Evolutionary conservation across 177 flowering plant species (phyloP).

Genomic region (Vitis hybrid): DNA sequence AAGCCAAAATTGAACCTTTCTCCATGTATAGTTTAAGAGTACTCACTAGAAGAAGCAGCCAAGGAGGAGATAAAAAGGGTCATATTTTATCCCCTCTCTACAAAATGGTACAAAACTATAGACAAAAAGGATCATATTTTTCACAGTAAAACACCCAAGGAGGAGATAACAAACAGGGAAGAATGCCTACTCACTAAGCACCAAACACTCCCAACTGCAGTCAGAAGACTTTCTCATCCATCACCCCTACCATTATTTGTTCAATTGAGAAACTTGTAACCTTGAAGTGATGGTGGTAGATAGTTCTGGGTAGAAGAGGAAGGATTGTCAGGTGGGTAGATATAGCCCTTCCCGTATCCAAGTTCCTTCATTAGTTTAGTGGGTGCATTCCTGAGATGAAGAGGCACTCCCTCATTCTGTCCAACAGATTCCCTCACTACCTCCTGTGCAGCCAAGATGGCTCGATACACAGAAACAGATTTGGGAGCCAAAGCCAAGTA

Average conservation of each 20-base stretch:
- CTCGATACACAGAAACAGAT: slow-evolving; percentile 68
- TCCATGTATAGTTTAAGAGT: background rate
- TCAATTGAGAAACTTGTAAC: slow-evolving; percentile 72
- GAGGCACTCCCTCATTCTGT: slow-evolving; percentile 84
- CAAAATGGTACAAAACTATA: background rate
- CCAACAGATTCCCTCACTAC: slow-evolving; percentile 73
- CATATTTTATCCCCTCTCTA: background rate
- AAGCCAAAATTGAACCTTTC: background rate
- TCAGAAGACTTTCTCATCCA: background rate
- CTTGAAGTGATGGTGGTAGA: slow-evolving; percentile 67
- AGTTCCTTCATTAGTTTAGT: slow-evolving; percentile 88
- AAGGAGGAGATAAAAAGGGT: background rate
- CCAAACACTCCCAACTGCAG: background rate
- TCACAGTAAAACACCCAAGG: background rate
- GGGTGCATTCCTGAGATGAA: slow-evolving; percentile 89
- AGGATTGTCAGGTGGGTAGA: slow-evolving; percentile 73
- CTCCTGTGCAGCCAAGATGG: slow-evolving; percentile 59
- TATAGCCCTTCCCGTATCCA: slow-evolving; percentile 78
- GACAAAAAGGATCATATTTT: background rate
- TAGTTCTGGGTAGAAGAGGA: slow-evolving; percentile 42
- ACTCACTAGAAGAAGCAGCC: background rate
- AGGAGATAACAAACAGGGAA: background rate
- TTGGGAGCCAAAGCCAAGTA: slow-evolving; percentile 88
- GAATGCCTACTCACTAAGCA: background rate
- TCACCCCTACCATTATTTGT: slow-evolving; percentile 19